Evolutionary conservation across 768 basidiomycete species (phyloP).

Genomic region (Calocybe indica): DNA sequence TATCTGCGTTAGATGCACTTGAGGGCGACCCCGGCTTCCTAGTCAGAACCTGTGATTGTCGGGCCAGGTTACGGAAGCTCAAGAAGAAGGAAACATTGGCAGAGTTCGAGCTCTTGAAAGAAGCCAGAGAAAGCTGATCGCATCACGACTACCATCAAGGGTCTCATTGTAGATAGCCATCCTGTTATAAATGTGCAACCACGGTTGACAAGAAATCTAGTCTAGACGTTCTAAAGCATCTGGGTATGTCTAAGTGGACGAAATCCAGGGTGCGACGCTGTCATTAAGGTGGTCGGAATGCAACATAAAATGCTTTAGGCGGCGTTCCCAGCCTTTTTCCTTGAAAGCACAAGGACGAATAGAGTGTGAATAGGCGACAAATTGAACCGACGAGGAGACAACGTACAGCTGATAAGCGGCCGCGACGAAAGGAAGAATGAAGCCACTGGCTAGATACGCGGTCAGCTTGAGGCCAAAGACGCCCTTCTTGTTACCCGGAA

Average conservation of each 20-base stretch:
- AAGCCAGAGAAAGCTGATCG: slow-evolving; percentile 13
- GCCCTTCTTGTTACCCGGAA: slow-evolving; percentile 44
- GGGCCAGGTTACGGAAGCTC: slow-evolving; percentile 33
- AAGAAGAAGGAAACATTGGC: slow-evolving; percentile 17
- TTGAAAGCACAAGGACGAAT: neutral
- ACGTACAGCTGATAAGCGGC: slow-evolving; percentile 61
- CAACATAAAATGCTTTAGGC: too few relatives aligned
- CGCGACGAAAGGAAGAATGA: slow-evolving; percentile 64
- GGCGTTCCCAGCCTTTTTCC: too few relatives aligned
- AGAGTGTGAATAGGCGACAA: slow-evolving; percentile 3
- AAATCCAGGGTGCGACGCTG: neutral
- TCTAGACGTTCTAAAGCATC: too few relatives aligned
- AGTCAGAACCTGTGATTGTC: slow-evolving; percentile 63
- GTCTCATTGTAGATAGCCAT: too few relatives aligned
- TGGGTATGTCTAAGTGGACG: neutral
- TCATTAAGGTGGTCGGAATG: too few relatives aligned
- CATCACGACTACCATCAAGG: neutral
- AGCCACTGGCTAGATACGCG: slow-evolving; percentile 46
- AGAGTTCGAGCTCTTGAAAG: slow-evolving; percentile 14
- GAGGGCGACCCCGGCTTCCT: slow-evolving; percentile 61
- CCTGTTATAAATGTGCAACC: too few relatives aligned
- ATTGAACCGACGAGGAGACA: neutral
- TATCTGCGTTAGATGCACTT: slow-evolving; percentile 63
- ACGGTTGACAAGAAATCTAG: too few relatives aligned
- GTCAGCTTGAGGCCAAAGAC: slow-evolving; percentile 44